Base-by-base conservation (phyloP, 352 stramenopile species). In the Pythium volutum region DNA sequence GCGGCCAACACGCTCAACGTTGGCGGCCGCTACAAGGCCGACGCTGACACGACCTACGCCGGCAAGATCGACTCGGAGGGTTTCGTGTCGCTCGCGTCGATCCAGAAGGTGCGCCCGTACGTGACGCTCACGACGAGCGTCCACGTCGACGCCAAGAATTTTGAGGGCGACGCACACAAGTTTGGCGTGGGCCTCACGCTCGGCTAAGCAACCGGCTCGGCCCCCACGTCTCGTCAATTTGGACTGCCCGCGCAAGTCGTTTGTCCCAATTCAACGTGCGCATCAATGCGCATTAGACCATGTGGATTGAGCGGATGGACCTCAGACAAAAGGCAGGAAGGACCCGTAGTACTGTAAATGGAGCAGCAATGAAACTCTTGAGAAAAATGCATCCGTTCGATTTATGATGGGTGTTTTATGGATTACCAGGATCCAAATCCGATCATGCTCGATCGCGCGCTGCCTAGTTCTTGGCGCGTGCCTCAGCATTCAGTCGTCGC, bases 141-240 rank as follows among this genome's bases (percentile, higher is more conserved):
- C 50, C 84, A 93, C 74, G 86, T 96, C 36, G 87, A 96, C 68
- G 87, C 85, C 59, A 96, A 96, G 87, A 94, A 96, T 79, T 94
- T 96, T 59, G 84, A 96, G 63, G 84, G 87, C 57, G 87, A 96
- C 58, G 81, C 84, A 58, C 87, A 96, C 82, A 96, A 96, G 82
- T 96, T 96, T 71, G 87, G 87, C 63, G 87, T 96, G 45, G 83
- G 83, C 33, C 83, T 96, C 70, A 92, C 84, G 36, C 75, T 96
- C 34, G 87, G 87, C 56, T 96, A 94, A 89, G 58, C 55, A 7
- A 31, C 27, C 18, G 31, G 43, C 43, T n/a, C n/a, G n/a, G 33
- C 14, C 36, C 14, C 18, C 57, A 43, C 29, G 55, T 64, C 20
- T 58, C 39, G 50, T 66, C 50, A 41, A 26, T 45, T 59, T 54